phyloP scores from a whole-genome alignment of 1,284 basidiomycete species.

The Boletus sp. region DNA sequence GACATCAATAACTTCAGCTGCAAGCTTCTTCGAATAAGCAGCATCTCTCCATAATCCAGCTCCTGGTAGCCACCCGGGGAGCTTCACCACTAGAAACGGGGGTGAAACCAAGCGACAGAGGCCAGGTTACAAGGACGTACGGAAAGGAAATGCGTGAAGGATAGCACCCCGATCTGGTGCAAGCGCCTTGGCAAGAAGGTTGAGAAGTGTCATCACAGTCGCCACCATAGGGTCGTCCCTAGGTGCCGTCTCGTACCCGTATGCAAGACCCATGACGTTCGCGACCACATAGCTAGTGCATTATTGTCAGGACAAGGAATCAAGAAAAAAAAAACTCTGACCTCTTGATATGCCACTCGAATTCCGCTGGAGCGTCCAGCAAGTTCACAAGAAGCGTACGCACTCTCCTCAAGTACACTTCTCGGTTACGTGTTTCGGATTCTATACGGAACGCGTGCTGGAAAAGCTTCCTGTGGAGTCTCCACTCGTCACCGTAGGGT shows the following conservation, averaged over 20 bases:
- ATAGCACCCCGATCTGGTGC: slow-evolving; percentile 20
- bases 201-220: slow-evolving; percentile 15
- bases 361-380: slow-evolving; percentile 23
- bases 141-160: slow-evolving; percentile 23
- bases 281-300: slow-evolving; percentile 23
- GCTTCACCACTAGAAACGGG: slow-evolving; percentile 33
- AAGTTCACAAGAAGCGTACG: slow-evolving; percentile 20
- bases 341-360: slow-evolving; percentile 24
- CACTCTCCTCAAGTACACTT: slow-evolving; percentile 18
- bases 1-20: slow-evolving; percentile 18
- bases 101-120: not conserved
- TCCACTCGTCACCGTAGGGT: slow-evolving; percentile 25
- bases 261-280: slow-evolving; percentile 25
- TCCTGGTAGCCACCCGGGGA: slow-evolving; percentile 43
- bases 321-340: not conserved
- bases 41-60: slow-evolving; percentile 36
- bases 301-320: not conserved
- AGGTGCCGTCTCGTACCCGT: slow-evolving; percentile 19
- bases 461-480: slow-evolving; percentile 27
- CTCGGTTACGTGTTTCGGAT: slow-evolving; percentile 12
- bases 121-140: slow-evolving; percentile 13
- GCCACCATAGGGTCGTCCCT: slow-evolving; percentile 25
- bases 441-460: slow-evolving; percentile 24
- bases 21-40: slow-evolving; percentile 10
- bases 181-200: slow-evolving; percentile 21